These are phyloP conservation scores for Setaria italica DNA, from an alignment of 202 grass and related monocot species.

Conservation along the genomic window DNA sequence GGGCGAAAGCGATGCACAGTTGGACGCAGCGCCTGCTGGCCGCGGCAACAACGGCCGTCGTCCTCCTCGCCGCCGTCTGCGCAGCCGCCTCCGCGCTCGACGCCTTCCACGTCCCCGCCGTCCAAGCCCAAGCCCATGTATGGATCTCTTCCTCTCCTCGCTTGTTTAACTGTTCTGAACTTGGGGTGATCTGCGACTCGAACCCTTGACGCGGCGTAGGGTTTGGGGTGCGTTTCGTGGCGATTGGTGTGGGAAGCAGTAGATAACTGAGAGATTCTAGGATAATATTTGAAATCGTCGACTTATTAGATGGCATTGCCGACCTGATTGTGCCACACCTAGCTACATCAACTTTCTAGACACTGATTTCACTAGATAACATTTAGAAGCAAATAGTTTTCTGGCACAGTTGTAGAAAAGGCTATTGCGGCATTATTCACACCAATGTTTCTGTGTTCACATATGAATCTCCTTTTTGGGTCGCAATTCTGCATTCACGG, in stretches of 20 bases:
- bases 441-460: not conserved
- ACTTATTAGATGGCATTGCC: not conserved
- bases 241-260: not conserved
- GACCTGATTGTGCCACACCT: not conserved
- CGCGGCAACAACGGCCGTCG: constrained; percentile 50
- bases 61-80: constrained; percentile 60
- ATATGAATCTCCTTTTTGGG: not conserved
- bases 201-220: not conserved
- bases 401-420: not conserved
- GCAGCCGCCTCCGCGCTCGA: constrained; percentile 70
- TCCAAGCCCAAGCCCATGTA: constrained; percentile 66
- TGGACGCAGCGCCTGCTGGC: constrained; percentile 58
- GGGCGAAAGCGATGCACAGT: constrained; percentile 54
- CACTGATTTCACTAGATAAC: not conserved
- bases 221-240: not conserved
- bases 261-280: not conserved
- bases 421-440: not conserved
- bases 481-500: not conserved
- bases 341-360: not conserved
- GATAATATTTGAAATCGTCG: not conserved
- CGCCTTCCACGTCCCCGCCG: constrained; percentile 58
- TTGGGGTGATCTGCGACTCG: not conserved
- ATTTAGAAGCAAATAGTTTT: not conserved
- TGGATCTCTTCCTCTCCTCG: not conserved
- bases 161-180: not conserved